phyloP scores from a whole-genome alignment of 108 stramenopile species.

The Phaeodactylum tricornutum region DNA sequence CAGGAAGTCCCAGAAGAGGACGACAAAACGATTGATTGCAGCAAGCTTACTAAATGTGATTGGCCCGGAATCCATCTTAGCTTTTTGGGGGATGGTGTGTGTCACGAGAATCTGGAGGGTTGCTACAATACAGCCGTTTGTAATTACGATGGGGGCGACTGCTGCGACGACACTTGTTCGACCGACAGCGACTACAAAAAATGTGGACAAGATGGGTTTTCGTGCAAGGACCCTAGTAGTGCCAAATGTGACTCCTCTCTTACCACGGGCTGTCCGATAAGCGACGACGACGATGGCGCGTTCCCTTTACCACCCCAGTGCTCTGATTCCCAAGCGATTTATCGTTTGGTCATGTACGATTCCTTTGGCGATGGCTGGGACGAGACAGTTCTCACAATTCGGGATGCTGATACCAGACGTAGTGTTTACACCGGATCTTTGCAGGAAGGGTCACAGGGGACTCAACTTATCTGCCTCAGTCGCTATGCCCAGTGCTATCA shows the following conservation, averaged over 20 bases:
- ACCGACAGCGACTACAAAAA: conserved; percentile 20
- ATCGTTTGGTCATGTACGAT: conserved; percentile 67
- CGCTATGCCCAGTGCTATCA: conserved; percentile 57
- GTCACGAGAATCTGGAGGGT: conserved; percentile 71
- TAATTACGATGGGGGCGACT: conserved; percentile 83
- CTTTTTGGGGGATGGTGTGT: conserved; percentile 78
- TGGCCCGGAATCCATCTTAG: conserved; percentile 71
- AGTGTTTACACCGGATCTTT: conserved; percentile 48
- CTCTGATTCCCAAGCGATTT: conserved; percentile 27
- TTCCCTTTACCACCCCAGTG: too few relatives aligned
- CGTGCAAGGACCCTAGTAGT: conserved; percentile 68
- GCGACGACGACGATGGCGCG: conserved; percentile 13
- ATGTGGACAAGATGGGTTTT: conserved; percentile 82
- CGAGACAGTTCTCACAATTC: conserved; percentile 36
- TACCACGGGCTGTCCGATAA: conserved; percentile 29
- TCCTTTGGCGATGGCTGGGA: conserved; percentile 89
- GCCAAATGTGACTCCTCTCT: conserved; percentile 42
- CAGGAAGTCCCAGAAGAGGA: conserved; percentile 20
- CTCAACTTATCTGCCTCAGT: conserved; percentile 59
- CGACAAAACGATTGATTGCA: conserved; percentile 44
- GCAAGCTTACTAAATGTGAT: conserved; percentile 50
- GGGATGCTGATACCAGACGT: conserved; percentile 7
- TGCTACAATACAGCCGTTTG: conserved; percentile 86
- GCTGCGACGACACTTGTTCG: conserved; percentile 72
- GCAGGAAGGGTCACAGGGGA: conserved; percentile 59